A percentile compares a stretch with the other conserved stretches of the same genome.
phyloP scores from a whole-genome alignment of 2,329 filamentous ascomycete species.

The Venturia carpophila region DNA sequence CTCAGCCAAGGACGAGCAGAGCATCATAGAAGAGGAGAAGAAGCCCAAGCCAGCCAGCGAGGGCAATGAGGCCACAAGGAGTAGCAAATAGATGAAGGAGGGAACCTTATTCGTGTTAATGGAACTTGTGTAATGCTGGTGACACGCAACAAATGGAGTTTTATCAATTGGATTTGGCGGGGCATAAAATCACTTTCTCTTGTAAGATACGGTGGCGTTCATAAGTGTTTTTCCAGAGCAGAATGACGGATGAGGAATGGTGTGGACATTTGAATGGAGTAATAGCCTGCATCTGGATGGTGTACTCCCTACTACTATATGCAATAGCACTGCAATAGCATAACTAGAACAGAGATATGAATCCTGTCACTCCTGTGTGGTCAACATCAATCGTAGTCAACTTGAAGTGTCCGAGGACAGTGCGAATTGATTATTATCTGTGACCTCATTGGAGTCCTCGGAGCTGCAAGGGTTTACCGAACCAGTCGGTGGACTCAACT shows the following conservation, averaged over 20 bases:
- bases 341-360: not conserved
- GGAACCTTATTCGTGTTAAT: not conserved
- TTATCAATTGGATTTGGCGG: not conserved
- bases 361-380: not conserved
- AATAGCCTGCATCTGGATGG: slow-evolving; percentile 3
- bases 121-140: slow-evolving; percentile 1
- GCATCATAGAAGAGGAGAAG: slow-evolving; percentile 30
- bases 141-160: slow-evolving; percentile 4
- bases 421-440: not conserved
- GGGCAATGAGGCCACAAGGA: slow-evolving; percentile 11
- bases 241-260: slow-evolving; percentile 5
- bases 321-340: not conserved
- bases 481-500: not conserved
- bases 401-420: not conserved
- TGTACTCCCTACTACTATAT: not conserved
- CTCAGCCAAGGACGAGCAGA: slow-evolving; percentile 40
- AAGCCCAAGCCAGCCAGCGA: slow-evolving; percentile 33
- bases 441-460: not conserved
- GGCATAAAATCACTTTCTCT: slow-evolving; percentile 4
- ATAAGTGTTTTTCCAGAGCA: not conserved
- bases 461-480: not conserved
- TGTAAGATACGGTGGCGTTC: not conserved
- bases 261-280: not conserved
- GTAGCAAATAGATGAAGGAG: slow-evolving; percentile 1
- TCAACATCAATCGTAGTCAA: not conserved